Percentiles rank a stretch among this genome's conserved stretches.
Evolutionary conservation across 495 filamentous ascomycete genomes (phyloP).

Genomic region (Astrocystis sublimbata): DNA sequence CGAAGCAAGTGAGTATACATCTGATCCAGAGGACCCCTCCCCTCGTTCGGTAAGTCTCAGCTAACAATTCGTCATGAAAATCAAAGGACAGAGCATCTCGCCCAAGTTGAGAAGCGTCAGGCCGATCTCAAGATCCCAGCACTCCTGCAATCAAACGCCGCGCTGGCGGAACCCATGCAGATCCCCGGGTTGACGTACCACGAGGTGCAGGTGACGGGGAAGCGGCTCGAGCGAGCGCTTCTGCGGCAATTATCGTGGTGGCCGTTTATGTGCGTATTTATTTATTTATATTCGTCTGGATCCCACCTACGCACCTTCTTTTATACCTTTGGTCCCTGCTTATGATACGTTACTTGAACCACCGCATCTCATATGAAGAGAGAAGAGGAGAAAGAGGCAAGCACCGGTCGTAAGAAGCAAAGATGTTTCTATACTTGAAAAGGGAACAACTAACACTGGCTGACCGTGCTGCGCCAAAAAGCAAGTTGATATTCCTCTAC

Average conservation of each 20-base stretch:
- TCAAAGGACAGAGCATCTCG: constrained; percentile 68
- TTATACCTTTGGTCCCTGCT: neutral
- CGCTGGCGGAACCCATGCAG: constrained; percentile 47
- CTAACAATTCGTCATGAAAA: neutral
- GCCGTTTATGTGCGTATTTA: constrained; percentile 56
- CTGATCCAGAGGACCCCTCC: too few relatives aligned
- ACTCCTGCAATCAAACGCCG: constrained; percentile 43
- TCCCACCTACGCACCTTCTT: neutral
- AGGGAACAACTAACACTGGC: constrained; percentile 1
- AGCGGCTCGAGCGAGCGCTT: constrained; percentile 66
- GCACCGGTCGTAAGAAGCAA: too few relatives aligned
- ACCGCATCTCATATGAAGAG: too few relatives aligned
- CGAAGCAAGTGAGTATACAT: constrained; percentile 61
- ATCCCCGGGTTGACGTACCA: constrained; percentile 62
- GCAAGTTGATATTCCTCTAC: constrained; percentile 61
- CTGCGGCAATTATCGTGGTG: constrained; percentile 67
- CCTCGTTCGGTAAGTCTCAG: neutral
- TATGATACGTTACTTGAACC: too few relatives aligned
- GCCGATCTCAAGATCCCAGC: constrained; percentile 41
- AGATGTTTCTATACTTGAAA: too few relatives aligned
- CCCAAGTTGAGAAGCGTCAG: constrained; percentile 66
- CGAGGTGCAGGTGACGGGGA: constrained; percentile 72
- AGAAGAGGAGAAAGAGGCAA: too few relatives aligned
- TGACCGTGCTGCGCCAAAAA: constrained; percentile 32
- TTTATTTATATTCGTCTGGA: neutral